Conservation (phyloP, 352 stramenopile species). For the Phytophthora multivora region DNA sequence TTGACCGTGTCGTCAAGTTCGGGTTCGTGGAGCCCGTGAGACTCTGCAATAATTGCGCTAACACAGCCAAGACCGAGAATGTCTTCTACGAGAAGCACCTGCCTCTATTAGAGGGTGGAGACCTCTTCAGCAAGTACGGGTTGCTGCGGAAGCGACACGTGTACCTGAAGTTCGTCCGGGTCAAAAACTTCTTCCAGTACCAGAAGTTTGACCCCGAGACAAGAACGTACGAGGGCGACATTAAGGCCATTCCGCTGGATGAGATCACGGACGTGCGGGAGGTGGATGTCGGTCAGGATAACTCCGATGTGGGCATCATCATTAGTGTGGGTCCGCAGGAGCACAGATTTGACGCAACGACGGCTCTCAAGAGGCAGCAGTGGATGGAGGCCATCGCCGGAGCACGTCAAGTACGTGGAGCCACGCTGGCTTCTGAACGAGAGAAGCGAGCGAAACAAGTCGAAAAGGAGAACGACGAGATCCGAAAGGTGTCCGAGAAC, state of each 20-base stretch:
- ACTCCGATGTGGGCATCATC: conserved; percentile 58
- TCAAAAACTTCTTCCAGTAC: conserved; percentile 77
- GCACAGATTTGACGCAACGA: conserved; percentile 63
- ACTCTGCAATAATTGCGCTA: conserved; percentile 50
- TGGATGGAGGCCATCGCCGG: conserved; percentile 66
- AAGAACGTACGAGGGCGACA: conserved; percentile 45
- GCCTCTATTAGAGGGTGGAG: conserved; percentile 62
- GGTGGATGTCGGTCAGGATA: conserved; percentile 53
- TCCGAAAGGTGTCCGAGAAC: conserved; percentile 55
- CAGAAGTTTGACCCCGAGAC: conserved; percentile 64
- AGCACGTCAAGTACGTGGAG: conserved; percentile 47
- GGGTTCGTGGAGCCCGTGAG: conserved; percentile 66
- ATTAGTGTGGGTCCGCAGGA: conserved; percentile 51
- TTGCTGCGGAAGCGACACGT: conserved; percentile 63
- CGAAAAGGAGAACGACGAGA: conserved; percentile 66
- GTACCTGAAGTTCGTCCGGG: conserved; percentile 58
- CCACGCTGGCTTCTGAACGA: conserved; percentile 48
- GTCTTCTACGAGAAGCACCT: conserved; percentile 68
- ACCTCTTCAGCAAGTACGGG: conserved; percentile 74
- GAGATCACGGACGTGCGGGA: conserved; percentile 58
- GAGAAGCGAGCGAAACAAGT: conserved; percentile 61
- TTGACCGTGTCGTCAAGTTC: conserved; percentile 70
- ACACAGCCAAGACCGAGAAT: conserved; percentile 56
- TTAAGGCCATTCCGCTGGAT: conserved; percentile 76
- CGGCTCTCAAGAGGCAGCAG: conserved; percentile 50